These are phyloP conservation scores for Cryptococcus amylolentus DNA, from an alignment of 1,284 basidiomycete species.

Conservation along the genomic window DNA sequence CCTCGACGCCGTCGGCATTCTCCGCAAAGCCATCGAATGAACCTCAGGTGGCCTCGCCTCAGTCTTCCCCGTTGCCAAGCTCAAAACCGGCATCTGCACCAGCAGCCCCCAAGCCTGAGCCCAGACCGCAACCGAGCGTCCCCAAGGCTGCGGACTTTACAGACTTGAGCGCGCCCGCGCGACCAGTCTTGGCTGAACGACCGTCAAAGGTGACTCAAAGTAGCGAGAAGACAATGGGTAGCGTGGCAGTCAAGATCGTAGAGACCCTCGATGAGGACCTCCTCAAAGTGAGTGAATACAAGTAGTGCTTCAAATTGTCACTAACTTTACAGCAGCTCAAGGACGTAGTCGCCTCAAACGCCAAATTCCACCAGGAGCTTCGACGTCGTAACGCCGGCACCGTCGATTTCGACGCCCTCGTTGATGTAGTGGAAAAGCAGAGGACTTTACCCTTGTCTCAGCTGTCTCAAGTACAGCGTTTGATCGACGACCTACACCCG, in stretches of 20 bases:
- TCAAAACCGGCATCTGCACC: no score
- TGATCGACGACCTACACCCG: conserved; percentile 26
- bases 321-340: conserved; percentile 35
- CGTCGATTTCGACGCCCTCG: conserved; percentile 17
- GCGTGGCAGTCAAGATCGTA: conserved; percentile 41
- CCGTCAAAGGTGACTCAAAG: background rate
- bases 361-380: conserved; percentile 24
- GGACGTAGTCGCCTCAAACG: conserved; percentile 30
- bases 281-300: conserved; percentile 16
- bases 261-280: conserved; percentile 46
- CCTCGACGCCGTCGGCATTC: conserved; percentile 3
- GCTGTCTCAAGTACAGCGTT: conserved; percentile 25
- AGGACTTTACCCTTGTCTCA: conserved; percentile 35
- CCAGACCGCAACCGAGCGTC: background rate
- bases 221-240: conserved; percentile 25
- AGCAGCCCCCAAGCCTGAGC: background rate
- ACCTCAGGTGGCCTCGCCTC: no score
- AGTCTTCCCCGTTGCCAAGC: no score
- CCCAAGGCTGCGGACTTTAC: background rate
- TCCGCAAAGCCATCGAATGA: background rate
- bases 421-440: conserved; percentile 35
- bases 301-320: background rate
- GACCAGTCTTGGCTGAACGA: background rate
- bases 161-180: background rate
- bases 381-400: conserved; percentile 6